Evolutionary conservation across 192 early-diverging fungal genomes (phyloP), one percentile per base, ranked within the genome.

Genomic region (Gamsiella multidivaricata): DNA sequence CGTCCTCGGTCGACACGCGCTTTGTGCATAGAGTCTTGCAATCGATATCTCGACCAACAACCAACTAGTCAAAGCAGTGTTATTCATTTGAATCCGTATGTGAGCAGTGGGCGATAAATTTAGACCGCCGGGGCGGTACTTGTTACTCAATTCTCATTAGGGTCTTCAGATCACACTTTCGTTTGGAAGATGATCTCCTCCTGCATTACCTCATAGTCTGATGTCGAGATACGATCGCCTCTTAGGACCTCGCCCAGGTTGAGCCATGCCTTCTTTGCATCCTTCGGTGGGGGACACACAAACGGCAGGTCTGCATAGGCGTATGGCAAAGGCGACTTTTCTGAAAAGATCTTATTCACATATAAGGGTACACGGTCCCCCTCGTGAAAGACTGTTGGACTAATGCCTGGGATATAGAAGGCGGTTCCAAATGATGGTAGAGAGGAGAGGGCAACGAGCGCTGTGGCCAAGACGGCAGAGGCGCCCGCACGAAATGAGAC

Each of bases 281-380:
- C 58, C 29, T 61, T 71, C 22, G 65, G 60, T 29, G 83, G 79
- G 20, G 74, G 72, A 68, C 92, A 93, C 10, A 92, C 82, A 62
- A 91, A 90, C 6, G 83, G 81, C 28, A 90, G 72, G 62, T 90
- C 87, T 25, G 82, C 83, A 74, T 91, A 92, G 3, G 90, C 87
- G 65, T 86, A 90, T 5, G 89, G 83, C 33, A 91, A 72, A 14
- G 85, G 89, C 0, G 89, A 89, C 37, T 87, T 85, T 65, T 90
- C 82, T 20, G 92, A 92, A 54, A 86, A 91, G 45, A 89, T 85
- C 53, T 91, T 92, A 68, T 91, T 91, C 3, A 91, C 87, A 31
- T 82, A 83, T 0, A 93, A 55, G 3, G 89, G 86, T 41, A 93
- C 85, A 5, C 51, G 29, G 31, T 91, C 88, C 9, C 84, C 87